A percentile compares a stretch with the other conserved stretches of the same genome.
Conservation (phyloP, 805 yeast species). For the Priceomyces melissophilus region DNA sequence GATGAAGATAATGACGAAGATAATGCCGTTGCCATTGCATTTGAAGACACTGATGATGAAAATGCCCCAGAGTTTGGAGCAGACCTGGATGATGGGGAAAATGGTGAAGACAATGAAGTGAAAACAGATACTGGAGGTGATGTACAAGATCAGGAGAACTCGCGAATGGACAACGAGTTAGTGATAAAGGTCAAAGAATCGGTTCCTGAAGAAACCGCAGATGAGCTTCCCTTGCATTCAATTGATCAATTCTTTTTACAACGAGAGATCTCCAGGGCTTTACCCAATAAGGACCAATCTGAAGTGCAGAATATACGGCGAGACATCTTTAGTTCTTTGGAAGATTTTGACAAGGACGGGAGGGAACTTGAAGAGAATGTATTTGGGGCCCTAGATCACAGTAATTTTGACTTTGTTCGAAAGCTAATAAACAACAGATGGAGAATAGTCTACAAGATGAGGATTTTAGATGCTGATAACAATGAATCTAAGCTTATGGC, state of each 20-base stretch:
- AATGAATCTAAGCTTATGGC: constrained; percentile 27
- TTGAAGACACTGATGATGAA: constrained; percentile 37
- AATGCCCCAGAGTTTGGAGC: constrained; percentile 21
- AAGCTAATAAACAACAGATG: constrained; percentile 48
- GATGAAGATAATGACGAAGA: constrained; percentile 25
- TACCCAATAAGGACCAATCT: constrained; percentile 34
- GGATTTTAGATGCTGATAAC: constrained; percentile 22
- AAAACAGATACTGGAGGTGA: neutral
- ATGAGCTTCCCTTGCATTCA: constrained; percentile 9
- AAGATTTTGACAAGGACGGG: constrained; percentile 28
- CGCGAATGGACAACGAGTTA: neutral
- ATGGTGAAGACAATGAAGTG: constrained; percentile 18
- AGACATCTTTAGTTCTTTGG: constrained; percentile 39
- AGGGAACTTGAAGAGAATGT: constrained; percentile 54
- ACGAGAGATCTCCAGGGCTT: constrained; percentile 40
- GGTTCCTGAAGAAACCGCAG: neutral
- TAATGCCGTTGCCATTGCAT: constrained; percentile 42
- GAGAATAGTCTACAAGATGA: constrained; percentile 53
- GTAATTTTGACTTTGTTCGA: constrained; percentile 48
- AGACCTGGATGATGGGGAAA: constrained; percentile 20
- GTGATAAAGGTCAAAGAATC: neutral
- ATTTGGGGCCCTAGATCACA: constrained; percentile 49
- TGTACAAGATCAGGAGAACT: neutral
- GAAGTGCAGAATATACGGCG: constrained; percentile 36
- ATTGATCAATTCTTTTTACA: constrained; percentile 50